phyloP scores from a whole-genome alignment of 805 yeast species.

The Candida succiphila region DNA sequence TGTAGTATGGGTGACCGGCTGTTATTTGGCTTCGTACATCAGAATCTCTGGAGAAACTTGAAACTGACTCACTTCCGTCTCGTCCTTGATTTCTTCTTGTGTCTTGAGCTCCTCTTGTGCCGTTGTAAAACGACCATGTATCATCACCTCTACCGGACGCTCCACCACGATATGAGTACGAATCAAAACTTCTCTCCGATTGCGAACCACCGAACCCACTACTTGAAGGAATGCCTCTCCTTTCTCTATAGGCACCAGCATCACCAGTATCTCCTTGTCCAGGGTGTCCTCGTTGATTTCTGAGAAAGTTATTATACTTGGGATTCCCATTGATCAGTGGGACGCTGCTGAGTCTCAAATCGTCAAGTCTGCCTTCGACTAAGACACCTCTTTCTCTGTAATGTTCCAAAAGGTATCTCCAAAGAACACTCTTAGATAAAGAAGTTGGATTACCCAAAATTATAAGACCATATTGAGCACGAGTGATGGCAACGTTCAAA shows the following conservation, averaged over 20 bases:
- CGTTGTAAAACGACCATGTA: conserved; percentile 1
- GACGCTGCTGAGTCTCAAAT: conserved; percentile 62
- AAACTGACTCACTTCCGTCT: not conserved
- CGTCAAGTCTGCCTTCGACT: conserved; percentile 83
- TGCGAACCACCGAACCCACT: conserved; percentile 3
- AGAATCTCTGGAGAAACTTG: no score
- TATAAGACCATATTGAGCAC: conserved; percentile 76
- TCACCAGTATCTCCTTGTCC: not conserved
- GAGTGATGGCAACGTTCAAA: conserved; percentile 79
- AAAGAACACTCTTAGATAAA: conserved; percentile 56
- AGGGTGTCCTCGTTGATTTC: no score
- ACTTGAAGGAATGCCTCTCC: conserved; percentile 4
- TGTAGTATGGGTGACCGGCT: no score
- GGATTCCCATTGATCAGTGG: conserved; percentile 4
- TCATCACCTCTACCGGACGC: not conserved
- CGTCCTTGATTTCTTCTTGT: conserved; percentile 1
- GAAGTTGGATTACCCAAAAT: conserved; percentile 81
- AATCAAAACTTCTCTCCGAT: conserved; percentile 22
- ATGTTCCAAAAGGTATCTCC: conserved; percentile 72
- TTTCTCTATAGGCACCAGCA: not conserved
- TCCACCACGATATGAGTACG: conserved; percentile 11
- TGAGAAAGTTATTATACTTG: no score
- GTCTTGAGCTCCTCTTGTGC: conserved; percentile 1
- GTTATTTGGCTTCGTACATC: no score
- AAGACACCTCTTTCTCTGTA: conserved; percentile 78